Evolutionary conservation across 305 asterid genomes (phyloP), one percentile per base, ranked within the genome.

Genomic region (Euphrasia arctica): DNA sequence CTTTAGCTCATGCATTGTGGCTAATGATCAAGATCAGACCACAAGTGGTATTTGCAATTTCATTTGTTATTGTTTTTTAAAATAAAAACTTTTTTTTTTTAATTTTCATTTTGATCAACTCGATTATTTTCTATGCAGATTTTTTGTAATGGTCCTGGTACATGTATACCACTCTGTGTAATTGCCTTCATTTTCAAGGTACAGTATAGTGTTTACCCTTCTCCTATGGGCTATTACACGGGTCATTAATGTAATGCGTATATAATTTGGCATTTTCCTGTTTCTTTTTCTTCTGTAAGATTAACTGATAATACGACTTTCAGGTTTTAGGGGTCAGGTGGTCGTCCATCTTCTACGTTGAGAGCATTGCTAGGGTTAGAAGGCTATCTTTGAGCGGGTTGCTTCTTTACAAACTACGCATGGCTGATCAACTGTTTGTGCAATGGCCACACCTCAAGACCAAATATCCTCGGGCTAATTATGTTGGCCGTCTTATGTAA

Each of bases 61-160:
- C 51, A 36, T 28, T 34, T 58, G 34, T 51, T 7, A 41, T 32
- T 9, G 58, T 18, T 49, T 10, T 25, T 28, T 2, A 4, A 11
- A 18, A 18, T 18, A 18, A 18, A 18, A 18, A 18, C 22, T 18
- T 25, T 25, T 25, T 25, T 25, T 25, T 25, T 25, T 25, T 0
- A 25, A 25, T 25, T 25, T 25, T 68, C 34, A 41, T 41, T 47
- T 42, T 62, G 31, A 60, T 56, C 69, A 58, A 58, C 57, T 41
- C 28, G 1, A 36, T 59, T 28, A 25, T 71, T 54, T 62, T 4
- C 56, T 36, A 4, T 65, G 56, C 87, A 91, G 98, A 85, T 92
- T 71, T 75, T 92, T 55, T 87, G 96, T 81, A 91, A 89, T 68
- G 98, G 98, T 27, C 98, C 98, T 58, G 98, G 98, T 64, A 91